Base-by-base conservation (phyloP, 805 yeast genomes). In the Metschnikowia kofuensis region DNA sequence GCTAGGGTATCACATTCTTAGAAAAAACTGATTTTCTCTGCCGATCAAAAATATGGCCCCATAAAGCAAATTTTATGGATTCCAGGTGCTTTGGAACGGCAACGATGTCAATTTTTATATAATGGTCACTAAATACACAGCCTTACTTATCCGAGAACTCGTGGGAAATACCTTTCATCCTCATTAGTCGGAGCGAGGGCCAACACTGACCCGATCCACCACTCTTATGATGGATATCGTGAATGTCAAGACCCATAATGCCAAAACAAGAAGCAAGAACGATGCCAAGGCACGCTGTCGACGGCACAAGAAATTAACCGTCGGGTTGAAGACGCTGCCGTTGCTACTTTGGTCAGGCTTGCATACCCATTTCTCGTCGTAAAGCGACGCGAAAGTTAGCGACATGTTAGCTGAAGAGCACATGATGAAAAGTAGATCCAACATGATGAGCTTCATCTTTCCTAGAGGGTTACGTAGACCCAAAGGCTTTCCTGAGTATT, bases 341-440 rank as follows among this genome's bases (percentile, higher is more conserved):
- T 52, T 55, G 30, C 55, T 41, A 11, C 44, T 52, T 38, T 32
- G 32, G 48, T 73, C 74, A 36, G 59, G 55, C 44, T 55, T 53
- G 56, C 78, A 91, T 8, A 88, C 92, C 97, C 97, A 92, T 57
- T 82, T 77, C 38, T 76, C 74, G 62, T 89, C 97, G 62, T 73
- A 87, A 44, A 91, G 70, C 0, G 96, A 84, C 63, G 89, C 85
- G 70, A 90, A 90, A 3, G 97, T 81, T 35, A 92, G 74, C 5
- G 97, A 83, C 47, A 92, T 67, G 63, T 90, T 91, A 1, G 97
- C 97, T 40, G 95, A 80, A 13, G 90, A 83, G 61, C 91, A 88
- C 21, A 92, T 90, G 53, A 94, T 89, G 66, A 94, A 89, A 31
- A 92, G 68, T 38, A 92, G 72, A 64, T 94, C 99, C 56, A 90